Evolutionary conservation across 2,329 filamentous ascomycete genomes (phyloP).

Genomic region (Fusarium subglutinans): DNA sequence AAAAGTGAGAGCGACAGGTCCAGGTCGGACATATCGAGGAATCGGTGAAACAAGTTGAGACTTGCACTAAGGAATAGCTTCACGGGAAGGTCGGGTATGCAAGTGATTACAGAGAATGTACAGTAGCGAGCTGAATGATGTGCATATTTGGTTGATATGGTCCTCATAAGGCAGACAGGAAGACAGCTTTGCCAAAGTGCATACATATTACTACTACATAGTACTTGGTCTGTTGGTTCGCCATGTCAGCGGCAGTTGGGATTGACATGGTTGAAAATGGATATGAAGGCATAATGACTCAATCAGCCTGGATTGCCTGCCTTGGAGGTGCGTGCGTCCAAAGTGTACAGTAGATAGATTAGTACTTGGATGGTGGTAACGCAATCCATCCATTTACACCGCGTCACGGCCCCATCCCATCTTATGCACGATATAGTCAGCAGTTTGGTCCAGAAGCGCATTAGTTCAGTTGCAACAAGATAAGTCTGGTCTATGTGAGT

Average conservation of each 20-base stretch:
- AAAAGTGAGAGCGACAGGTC: conserved; percentile 14
- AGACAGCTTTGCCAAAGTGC: background rate
- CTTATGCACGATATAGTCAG: conserved; percentile 19
- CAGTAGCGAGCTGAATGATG: background rate
- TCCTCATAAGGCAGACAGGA: background rate
- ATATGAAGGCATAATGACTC: background rate
- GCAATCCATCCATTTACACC: background rate
- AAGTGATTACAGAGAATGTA: conserved; percentile 1
- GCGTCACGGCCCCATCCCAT: background rate
- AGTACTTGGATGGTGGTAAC: conserved; percentile 2
- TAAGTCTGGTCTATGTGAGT: background rate
- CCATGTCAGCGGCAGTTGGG: background rate
- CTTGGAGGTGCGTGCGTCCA: background rate
- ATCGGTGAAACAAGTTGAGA: conserved; percentile 5
- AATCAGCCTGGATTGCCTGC: background rate
- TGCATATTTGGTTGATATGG: background rate
- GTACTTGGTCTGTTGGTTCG: background rate
- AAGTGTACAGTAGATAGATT: background rate
- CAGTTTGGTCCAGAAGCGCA: background rate
- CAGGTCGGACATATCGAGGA: conserved; percentile 16
- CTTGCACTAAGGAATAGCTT: background rate
- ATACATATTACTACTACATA: no score
- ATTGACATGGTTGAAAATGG: background rate
- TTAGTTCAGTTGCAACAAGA: background rate
- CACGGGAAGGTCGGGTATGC: conserved; percentile 10